These are phyloP conservation scores for Suillus subalutaceus DNA, from an alignment of 768 basidiomycete species.

Conservation along the genomic window DNA sequence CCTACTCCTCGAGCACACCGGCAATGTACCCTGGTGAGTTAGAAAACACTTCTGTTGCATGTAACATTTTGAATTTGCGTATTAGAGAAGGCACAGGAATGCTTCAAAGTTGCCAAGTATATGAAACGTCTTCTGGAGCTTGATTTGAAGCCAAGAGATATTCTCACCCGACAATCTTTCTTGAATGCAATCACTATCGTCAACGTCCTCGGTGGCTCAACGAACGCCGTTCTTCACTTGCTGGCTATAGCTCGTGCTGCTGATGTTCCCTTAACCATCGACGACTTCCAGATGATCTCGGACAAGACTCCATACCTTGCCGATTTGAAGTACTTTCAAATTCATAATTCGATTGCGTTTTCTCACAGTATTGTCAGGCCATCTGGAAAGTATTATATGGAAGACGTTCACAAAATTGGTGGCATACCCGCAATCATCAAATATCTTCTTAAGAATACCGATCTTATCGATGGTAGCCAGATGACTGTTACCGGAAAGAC, in stretches of 20 bases:
- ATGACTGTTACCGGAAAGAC: constrained; percentile 93
- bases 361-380: constrained; percentile 47
- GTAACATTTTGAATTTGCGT: constrained; percentile 4
- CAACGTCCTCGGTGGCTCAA: constrained; percentile 83
- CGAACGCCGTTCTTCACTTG: constrained; percentile 85
- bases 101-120: constrained; percentile 75
- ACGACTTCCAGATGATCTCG: constrained; percentile 83
- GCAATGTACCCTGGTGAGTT: constrained; percentile 66
- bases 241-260: constrained; percentile 86
- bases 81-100: constrained; percentile 82
- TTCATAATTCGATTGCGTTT: constrained; percentile 1
- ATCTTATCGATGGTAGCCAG: constrained; percentile 79
- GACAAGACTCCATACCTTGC: constrained; percentile 83
- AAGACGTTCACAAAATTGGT: constrained; percentile 84
- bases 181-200: constrained; percentile 83
- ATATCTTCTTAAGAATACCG: constrained; percentile 76
- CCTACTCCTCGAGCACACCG: constrained; percentile 76
- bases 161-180: constrained; percentile 71
- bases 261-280: constrained; percentile 72
- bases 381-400: constrained; percentile 88
- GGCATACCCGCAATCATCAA: constrained; percentile 86
- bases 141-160: constrained; percentile 84
- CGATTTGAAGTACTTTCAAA: constrained; percentile 66
- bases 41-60: not conserved
- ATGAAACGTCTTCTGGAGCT: constrained; percentile 72